A percentile compares a stretch with the other conserved stretches of the same genome.
Conservation (phyloP, 2,329 filamentous ascomycete species). For the Fusarium sp. region DNA sequence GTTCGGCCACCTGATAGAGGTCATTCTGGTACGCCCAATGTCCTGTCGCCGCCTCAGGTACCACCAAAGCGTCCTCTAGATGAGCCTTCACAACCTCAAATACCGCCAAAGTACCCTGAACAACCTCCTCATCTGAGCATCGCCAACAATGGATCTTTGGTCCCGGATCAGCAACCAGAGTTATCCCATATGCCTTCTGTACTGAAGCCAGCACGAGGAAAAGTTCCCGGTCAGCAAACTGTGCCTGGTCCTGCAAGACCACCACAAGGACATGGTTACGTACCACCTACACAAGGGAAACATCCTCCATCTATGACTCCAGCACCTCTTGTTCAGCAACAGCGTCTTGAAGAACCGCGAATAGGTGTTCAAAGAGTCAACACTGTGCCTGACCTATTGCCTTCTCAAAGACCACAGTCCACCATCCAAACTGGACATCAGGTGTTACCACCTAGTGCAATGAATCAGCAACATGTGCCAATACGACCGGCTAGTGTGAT, state of each 20-base stretch:
- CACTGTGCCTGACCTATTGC: slow-evolving; percentile 36
- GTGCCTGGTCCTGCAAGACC: background rate
- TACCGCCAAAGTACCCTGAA: slow-evolving; percentile 2
- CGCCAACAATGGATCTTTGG: background rate
- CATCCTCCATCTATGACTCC: slow-evolving; percentile 42
- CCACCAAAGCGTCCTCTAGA: slow-evolving; percentile 30
- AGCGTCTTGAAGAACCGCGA: slow-evolving; percentile 31
- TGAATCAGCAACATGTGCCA: slow-evolving; percentile 16
- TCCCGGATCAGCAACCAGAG: slow-evolving; percentile 9
- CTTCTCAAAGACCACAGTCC: slow-evolving; percentile 30
- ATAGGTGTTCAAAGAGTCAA: slow-evolving; percentile 36
- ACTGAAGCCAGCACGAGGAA: slow-evolving; percentile 38
- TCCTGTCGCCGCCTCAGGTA: slow-evolving; percentile 37
- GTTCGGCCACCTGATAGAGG: slow-evolving; percentile 30
- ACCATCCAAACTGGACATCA: slow-evolving; percentile 14
- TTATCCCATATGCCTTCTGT: slow-evolving; percentile 37
- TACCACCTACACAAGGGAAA: slow-evolving; percentile 35
- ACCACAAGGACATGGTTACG: slow-evolving; percentile 29
- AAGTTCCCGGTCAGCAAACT: slow-evolving; percentile 17
- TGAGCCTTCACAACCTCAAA: slow-evolving; percentile 3
- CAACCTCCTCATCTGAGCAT: background rate
- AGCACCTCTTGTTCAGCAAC: slow-evolving; percentile 29
- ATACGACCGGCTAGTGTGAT: slow-evolving; percentile 34
- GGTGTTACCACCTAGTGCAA: background rate
- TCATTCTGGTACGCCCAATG: slow-evolving; percentile 31